Base-by-base conservation (phyloP, 352 stramenopile genomes). In the Globisporangium middletonii region DNA sequence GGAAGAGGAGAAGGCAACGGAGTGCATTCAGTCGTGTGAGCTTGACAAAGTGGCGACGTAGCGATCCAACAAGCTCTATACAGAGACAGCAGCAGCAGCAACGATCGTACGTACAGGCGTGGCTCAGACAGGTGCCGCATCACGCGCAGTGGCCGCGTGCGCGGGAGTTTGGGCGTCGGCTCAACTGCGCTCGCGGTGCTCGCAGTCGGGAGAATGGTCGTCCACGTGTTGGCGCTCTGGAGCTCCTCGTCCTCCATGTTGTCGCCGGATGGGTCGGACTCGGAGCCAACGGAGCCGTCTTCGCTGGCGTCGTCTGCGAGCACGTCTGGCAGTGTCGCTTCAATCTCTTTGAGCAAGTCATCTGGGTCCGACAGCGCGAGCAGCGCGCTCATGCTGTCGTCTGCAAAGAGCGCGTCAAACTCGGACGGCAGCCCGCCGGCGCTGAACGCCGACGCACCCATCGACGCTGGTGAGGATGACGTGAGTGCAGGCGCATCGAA, bases 231-330 rank as follows among this genome's bases (percentile, higher is more conserved):
- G 19, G 52, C 51, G 35, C 65, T 67, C 15, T 68, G 59, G 7
- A 83, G 65, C 41, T 78, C 72, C n/a, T 77, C 66, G 45, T 78
- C 63, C 45, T 88, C 82, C 62, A 80, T 85, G 62, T 87, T 80
- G 58, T 90, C 77, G 1, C 72, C 76, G 1, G 79, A 92, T 18
- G 77, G 79, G 53, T 92, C 81, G 0, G 82, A 90, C 50, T 92
- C 79, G 5, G 79, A 89, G 33, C 82, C 78, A 4, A 65, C 61
- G 0, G 79, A 89, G 28, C 51, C 72, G 35, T 81, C 74, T 46
- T 87, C 73, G 46, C 81, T 71, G 19, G 64, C 63, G 23, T 23
- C 57, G 19, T 83, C 73, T n/a, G 69, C 42, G 26, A 88, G 44
- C 30, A 73, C 64, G 5, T 83, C 73, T 4, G 82, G 76, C n/a